These are phyloP conservation scores for Lactarius hatsudake DNA, from an alignment of 768 basidiomycete genomes.

Conservation along the genomic window DNA sequence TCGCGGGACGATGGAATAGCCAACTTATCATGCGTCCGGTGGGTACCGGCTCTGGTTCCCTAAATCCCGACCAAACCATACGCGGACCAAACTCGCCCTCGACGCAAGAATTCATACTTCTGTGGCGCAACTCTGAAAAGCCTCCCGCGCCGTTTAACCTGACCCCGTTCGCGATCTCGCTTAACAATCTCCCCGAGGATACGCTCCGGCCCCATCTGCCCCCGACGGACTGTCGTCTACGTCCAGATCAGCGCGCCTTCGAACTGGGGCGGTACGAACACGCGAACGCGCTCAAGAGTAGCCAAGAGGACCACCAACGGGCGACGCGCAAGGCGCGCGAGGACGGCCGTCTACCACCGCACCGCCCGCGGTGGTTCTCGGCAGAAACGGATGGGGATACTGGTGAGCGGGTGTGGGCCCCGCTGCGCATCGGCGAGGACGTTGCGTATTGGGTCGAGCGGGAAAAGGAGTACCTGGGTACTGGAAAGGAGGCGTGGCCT, in stretches of 20 bases:
- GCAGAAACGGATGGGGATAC: slow-evolving; percentile 84
- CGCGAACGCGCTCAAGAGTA: slow-evolving; percentile 74
- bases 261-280: slow-evolving; percentile 83
- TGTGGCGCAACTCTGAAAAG: slow-evolving; percentile 94
- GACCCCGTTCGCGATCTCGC: slow-evolving; percentile 88
- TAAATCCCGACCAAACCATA: slow-evolving; percentile 71
- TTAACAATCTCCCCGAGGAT: slow-evolving; percentile 81
- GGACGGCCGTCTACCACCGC: slow-evolving; percentile 64
- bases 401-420: slow-evolving; percentile 85
- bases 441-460: slow-evolving; percentile 87
- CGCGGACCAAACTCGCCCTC: slow-evolving; percentile 43
- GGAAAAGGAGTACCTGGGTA: slow-evolving; percentile 53
- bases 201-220: slow-evolving; percentile 69
- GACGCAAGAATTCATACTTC: slow-evolving; percentile 73
- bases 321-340: slow-evolving; percentile 71
- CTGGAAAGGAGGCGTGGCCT: slow-evolving; percentile 50
- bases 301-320: slow-evolving; percentile 81
- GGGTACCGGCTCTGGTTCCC: slow-evolving; percentile 51
- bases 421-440: slow-evolving; percentile 47
- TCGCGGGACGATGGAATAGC: slow-evolving; percentile 94
- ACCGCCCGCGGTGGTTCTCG: slow-evolving; percentile 85
- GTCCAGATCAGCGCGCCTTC: slow-evolving; percentile 94
- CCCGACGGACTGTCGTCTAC: slow-evolving; percentile 88
- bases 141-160: slow-evolving; percentile 85
- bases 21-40: slow-evolving; percentile 84